These are phyloP conservation scores for Neurospora africana DNA, from an alignment of 495 filamentous ascomycete species.

Conservation along the genomic window DNA sequence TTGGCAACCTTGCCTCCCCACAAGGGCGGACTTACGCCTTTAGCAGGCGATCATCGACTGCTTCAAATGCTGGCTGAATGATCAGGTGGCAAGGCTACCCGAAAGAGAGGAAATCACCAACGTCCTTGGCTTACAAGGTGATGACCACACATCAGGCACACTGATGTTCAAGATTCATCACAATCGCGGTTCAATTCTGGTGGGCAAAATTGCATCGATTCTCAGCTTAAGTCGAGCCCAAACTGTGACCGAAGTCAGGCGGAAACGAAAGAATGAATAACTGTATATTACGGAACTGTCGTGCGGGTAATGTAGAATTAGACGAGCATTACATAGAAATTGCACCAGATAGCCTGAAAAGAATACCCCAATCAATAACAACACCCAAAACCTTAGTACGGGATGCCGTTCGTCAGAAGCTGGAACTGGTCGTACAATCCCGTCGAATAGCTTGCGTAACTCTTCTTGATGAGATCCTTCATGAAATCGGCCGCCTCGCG, in stretches of 20 bases:
- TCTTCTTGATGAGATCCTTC: constrained; percentile 76
- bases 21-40: not conserved
- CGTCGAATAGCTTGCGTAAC: constrained; percentile 77
- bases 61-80: not conserved
- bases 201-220: not conserved
- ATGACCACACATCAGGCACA: not conserved
- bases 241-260: not conserved
- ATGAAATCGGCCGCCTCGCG: constrained; percentile 93
- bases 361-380: not conserved
- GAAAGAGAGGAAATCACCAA: not conserved
- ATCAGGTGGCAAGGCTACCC: not conserved
- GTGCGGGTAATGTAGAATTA: not conserved
- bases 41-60: not conserved
- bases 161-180: not conserved
- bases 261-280: not conserved
- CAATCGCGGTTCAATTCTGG: not conserved
- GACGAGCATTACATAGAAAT: not conserved
- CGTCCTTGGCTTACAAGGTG: not conserved
- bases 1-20: not conserved
- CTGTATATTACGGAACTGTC: not conserved
- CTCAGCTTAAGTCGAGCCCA: not conserved
- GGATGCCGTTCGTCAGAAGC: constrained; percentile 93
- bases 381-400: constrained; percentile 41
- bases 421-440: constrained; percentile 96
- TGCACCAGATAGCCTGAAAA: not conserved